Percentiles rank a stretch among this genome's conserved stretches.
These are phyloP conservation scores for Scolecobasidium constrictum DNA, from an alignment of 2,329 filamentous ascomycete species.

Conservation along the genomic window DNA sequence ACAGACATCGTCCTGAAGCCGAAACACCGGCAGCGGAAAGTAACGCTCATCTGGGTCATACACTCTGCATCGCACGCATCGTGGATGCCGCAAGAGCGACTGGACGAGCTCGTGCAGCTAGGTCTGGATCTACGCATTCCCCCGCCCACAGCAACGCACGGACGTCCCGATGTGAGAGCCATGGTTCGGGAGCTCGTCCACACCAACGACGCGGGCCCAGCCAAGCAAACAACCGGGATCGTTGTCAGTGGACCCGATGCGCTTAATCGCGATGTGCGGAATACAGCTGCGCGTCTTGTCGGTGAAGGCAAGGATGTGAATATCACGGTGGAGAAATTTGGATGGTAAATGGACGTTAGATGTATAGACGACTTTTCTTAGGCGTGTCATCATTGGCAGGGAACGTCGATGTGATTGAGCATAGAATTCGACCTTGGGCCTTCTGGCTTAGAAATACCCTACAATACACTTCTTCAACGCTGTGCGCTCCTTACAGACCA, in stretches of 20 bases:
- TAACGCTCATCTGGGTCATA: slow-evolving; percentile 50
- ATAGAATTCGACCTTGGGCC: too few relatives aligned
- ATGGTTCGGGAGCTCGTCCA: slow-evolving; percentile 31
- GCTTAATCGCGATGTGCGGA: slow-evolving; percentile 49
- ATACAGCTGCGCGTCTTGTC: slow-evolving; percentile 42
- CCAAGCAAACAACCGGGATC: slow-evolving; percentile 40
- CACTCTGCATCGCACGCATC: slow-evolving; percentile 40
- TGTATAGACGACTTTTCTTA: too few relatives aligned
- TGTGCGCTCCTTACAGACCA: too few relatives aligned
- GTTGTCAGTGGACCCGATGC: slow-evolving; percentile 53
- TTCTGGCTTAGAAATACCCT: too few relatives aligned
- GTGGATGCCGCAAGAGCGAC: slow-evolving; percentile 42
- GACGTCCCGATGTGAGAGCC: slow-evolving; percentile 40
- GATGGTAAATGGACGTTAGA: too few relatives aligned
- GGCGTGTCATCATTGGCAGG: too few relatives aligned
- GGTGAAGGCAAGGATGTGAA: slow-evolving; percentile 37
- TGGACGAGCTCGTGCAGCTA: slow-evolving; percentile 37
- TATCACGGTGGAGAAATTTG: slow-evolving; percentile 56
- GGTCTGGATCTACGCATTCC: slow-evolving; percentile 45
- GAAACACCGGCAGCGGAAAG: slow-evolving; percentile 19
- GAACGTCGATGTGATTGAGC: too few relatives aligned
- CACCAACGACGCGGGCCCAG: slow-evolving; percentile 18
- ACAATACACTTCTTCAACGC: too few relatives aligned
- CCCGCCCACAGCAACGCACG: slow-evolving; percentile 41
- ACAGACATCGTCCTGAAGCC: slow-evolving; percentile 13